Percentiles rank a stretch among this genome's conserved stretches.
These are phyloP conservation scores for Saturnispora galanensis DNA, from an alignment of 805 yeast species.

Conservation along the genomic window DNA sequence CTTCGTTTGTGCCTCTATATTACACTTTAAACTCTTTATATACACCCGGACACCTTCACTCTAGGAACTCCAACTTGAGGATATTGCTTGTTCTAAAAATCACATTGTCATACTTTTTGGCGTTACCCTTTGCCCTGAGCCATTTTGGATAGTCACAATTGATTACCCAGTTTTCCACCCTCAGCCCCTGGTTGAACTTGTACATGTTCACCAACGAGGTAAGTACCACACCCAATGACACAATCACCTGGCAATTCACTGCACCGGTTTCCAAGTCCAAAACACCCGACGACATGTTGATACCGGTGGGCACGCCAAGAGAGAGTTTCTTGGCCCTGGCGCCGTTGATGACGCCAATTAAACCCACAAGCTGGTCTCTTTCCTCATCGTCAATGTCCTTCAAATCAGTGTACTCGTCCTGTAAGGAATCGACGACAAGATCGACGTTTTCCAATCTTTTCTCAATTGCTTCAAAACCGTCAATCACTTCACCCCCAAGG, in stretches of 20 bases:
- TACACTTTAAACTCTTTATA: neutral
- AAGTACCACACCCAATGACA: slow-evolving; percentile 67
- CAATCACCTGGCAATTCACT: slow-evolving; percentile 40
- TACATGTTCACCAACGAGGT: slow-evolving; percentile 53
- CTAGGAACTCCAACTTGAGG: neutral
- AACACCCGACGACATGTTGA: slow-evolving; percentile 73
- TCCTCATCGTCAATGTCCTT: slow-evolving; percentile 45
- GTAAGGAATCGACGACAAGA: slow-evolving; percentile 72
- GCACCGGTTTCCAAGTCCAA: slow-evolving; percentile 19
- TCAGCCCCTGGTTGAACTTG: slow-evolving; percentile 39
- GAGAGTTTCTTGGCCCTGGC: slow-evolving; percentile 44
- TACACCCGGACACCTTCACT: neutral
- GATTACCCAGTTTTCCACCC: slow-evolving; percentile 47
- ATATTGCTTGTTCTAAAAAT: neutral
- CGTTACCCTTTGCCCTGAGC: slow-evolving; percentile 30
- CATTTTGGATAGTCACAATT: slow-evolving; percentile 66
- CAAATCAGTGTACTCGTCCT: slow-evolving; percentile 67
- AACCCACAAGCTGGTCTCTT: slow-evolving; percentile 28
- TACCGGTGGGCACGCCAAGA: slow-evolving; percentile 72
- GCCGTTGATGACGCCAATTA: slow-evolving; percentile 62
- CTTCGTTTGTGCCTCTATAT: no score
- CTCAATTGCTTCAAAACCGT: slow-evolving; percentile 28
- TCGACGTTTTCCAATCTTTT: slow-evolving; percentile 44
- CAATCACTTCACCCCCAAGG: slow-evolving; percentile 61
- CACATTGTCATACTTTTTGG: slow-evolving; percentile 39